Evolutionary conservation across 441 rosid species (phyloP), one percentile per base, ranked within the genome.

Genomic region (Theobroma grandiflorum): DNA sequence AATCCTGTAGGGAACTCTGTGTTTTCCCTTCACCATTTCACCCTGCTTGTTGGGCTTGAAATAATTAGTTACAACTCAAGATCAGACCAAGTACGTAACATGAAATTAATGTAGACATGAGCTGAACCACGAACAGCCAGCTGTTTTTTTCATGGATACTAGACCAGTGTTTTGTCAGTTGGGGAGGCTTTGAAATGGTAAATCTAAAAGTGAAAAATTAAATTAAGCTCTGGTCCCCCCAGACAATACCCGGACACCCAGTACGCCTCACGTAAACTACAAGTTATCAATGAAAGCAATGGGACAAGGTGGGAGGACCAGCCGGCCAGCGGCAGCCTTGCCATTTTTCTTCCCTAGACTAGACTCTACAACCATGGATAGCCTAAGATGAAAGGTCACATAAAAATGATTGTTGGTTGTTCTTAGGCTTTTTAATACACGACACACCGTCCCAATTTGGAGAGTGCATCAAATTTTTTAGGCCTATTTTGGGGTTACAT

Each of bases 161-260:
- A 31, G 59, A 50, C 16, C 22, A 16, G 15, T 14, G 22, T 49
- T 15, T 7, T 72, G 59, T 33, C 16, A 55, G 64, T 72, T 31
- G 8, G 15, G 49, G 6, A 40, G 43, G 35, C 50, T 53, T 5
- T 35, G 43, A 50, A 71, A 71, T 22, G 15, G 43, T 15, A 71
- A 71, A 16, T 47, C 2, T 10, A 4, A 16, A 50, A 33, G 4
- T 35, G n/a, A 9, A 52, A 72, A 18, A 9, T 6, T 7, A 40
- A 65, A 37, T 52, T 71, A 33, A 52, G 26, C 2, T 26, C 37
- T 53, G 76, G 76, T 72, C 76, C 76, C 63, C 76, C 62, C 20
- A 37, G 18, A 35, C 75, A 52, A 18, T 4, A 8, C 20, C 22
- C 9, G 5, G 76, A 37, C 76, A 53, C 31, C 63, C 16, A 53